A percentile compares a stretch with the other conserved stretches of the same genome.
These are phyloP conservation scores for Boletellus ananas DNA, from an alignment of 768 basidiomycete species.

Conservation along the genomic window DNA sequence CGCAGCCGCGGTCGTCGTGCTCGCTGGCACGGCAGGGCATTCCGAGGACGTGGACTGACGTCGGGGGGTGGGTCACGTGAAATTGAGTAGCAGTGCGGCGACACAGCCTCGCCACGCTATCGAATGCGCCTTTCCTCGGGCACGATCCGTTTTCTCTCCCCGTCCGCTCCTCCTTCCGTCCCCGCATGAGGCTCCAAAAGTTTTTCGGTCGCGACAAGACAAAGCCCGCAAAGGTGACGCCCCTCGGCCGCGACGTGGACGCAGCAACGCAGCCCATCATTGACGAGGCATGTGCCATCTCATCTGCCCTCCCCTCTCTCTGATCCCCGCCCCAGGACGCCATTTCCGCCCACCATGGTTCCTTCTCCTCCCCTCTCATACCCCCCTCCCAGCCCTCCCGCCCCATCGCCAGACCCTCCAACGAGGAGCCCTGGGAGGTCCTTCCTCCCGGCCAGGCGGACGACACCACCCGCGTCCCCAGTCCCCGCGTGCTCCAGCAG, in stretches of 20 bases:
- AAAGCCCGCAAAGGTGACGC: constrained; percentile 34
- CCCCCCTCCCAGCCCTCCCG: constrained; percentile 12
- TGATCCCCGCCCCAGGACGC: constrained; percentile 17
- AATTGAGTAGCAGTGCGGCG: constrained; percentile 8
- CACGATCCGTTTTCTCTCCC: neutral
- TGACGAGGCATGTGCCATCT: constrained; percentile 24
- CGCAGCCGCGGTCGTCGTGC: too few species aligned
- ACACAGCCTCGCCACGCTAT: constrained; percentile 23
- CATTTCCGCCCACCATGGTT: constrained; percentile 22
- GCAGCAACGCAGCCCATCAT: constrained; percentile 19
- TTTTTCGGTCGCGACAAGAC: constrained; percentile 52
- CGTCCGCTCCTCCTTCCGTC: neutral
- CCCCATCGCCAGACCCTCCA: constrained; percentile 28
- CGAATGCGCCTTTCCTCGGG: neutral
- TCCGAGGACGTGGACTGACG: too few species aligned
- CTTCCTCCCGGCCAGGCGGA: constrained; percentile 29
- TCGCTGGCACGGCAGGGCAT: too few species aligned
- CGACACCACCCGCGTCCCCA: constrained; percentile 18
- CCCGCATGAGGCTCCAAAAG: constrained; percentile 51
- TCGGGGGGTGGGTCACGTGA: too few species aligned
- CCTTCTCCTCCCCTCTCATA: neutral
- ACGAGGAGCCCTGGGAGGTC: constrained; percentile 49
- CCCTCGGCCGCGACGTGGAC: constrained; percentile 21
- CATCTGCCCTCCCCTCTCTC: neutral
- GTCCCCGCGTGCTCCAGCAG: constrained; percentile 24